phyloP scores from a whole-genome alignment of 148 eudicot species.

The Cornus controversa region DNA sequence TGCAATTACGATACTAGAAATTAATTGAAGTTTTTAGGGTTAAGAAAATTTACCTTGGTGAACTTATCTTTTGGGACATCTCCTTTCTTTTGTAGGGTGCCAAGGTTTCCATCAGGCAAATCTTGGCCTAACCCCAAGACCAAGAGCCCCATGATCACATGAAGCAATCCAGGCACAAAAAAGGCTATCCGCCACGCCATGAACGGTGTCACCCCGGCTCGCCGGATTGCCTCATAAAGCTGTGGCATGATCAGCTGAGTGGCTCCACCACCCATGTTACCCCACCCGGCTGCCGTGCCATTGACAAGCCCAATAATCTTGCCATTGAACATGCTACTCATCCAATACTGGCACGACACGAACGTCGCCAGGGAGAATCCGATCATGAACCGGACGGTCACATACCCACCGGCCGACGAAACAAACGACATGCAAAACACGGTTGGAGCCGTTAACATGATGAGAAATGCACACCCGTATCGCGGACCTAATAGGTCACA shows the following conservation, averaged over 20 bases:
- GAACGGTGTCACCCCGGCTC: constrained; percentile 31
- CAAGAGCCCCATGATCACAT: constrained; percentile 39
- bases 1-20: no score
- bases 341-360: constrained; percentile 56
- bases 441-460: constrained; percentile 42
- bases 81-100: constrained; percentile 40
- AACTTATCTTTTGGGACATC: constrained; percentile 37
- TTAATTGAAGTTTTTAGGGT: background rate
- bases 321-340: constrained; percentile 60
- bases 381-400: constrained; percentile 44
- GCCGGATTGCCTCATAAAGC: constrained; percentile 31
- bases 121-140: constrained; percentile 57
- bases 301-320: constrained; percentile 46
- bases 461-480: constrained; percentile 41
- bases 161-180: constrained; percentile 46
- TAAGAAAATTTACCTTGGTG: constrained; percentile 28
- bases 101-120: constrained; percentile 54
- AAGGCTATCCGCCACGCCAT: constrained; percentile 65
- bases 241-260: constrained; percentile 61
- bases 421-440: constrained; percentile 47
- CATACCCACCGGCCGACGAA: constrained; percentile 27
- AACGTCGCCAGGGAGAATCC: constrained; percentile 47
- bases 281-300: constrained; percentile 67
- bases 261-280: constrained; percentile 56
- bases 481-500: constrained; percentile 52